Base-by-base conservation (phyloP, 192 early-diverging fungal species). In the Coemansia sp. region DNA sequence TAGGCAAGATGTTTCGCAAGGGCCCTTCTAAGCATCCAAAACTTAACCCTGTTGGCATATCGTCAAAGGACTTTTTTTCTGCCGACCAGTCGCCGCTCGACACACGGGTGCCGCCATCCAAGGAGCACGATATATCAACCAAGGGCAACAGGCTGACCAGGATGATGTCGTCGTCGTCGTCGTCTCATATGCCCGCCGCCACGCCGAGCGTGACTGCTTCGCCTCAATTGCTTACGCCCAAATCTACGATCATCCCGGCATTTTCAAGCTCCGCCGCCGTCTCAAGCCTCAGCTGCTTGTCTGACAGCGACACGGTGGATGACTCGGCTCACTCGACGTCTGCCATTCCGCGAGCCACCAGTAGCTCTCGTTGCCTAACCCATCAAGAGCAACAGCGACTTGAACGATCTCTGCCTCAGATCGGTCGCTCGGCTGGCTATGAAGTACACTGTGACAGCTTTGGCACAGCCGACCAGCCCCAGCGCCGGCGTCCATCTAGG, bases 1-100 rank as follows among this genome's bases (percentile, higher is more conserved):
- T 80, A 40, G 66, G 73, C 47, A 80, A 75, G 60, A 80, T 80
- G 78, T 75, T 80, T 35, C 78, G 78, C 57, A 80, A 80, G 63
- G 66, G 73, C 58, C 67, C 78, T 19, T 21, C 78, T 9, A 80
- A 80, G 67, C 68, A 72, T 53, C 70, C 78, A 67, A 80, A 75
- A 59, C 73, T 75, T 28, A 80, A 80, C 39, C 73, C 78, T 2
- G 64, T 75, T 62, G 78, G 78, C 30, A 80, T 80, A 14, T 80
- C 78, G 52, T 80, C 78, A n/a, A 80, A 80, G 50, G 73, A 80
- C 49, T 75, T 72, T 47, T 80, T 80, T 66, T 47, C 74, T n/a
- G 65, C 40, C 16, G 64, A 64, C 16, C 38, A 49, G n/a, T 67
- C 70, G 37, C 63, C 49, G 13, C 69, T 73, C 13, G 68, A 49